Evolutionary conservation across 768 basidiomycete genomes (phyloP).

Genomic region (Suillus lakei): DNA sequence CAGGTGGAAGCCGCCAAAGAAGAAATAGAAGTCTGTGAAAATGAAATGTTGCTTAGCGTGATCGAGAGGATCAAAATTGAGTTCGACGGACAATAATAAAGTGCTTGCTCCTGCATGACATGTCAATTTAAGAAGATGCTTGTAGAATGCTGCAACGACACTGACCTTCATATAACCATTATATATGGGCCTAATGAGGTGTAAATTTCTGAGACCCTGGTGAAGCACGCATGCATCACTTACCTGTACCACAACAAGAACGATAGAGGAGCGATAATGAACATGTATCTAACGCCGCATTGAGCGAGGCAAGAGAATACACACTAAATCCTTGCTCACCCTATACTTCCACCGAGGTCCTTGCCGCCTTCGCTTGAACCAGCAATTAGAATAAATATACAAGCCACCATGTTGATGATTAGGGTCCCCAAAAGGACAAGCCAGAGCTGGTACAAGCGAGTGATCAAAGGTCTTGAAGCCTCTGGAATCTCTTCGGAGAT

Average conservation of each 20-base stretch:
- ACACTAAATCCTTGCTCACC: conserved; percentile 48
- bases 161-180: conserved; percentile 95
- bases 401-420: conserved; percentile 88
- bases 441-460: conserved; percentile 92
- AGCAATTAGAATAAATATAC: conserved; percentile 81
- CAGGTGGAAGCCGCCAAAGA: conserved; percentile 95
- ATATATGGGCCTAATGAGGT: conserved; percentile 78
- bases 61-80: conserved; percentile 28
- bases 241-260: conserved; percentile 97
- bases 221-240: conserved; percentile 35
- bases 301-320: conserved; percentile 4
- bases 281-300: conserved; percentile 60
- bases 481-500: conserved; percentile 91
- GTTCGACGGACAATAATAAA: conserved; percentile 83
- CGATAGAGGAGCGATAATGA: conserved; percentile 76
- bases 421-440: conserved; percentile 84
- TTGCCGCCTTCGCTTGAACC: conserved; percentile 77
- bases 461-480: conserved; percentile 76
- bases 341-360: conserved; percentile 82
- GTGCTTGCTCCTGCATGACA: conserved; percentile 75
- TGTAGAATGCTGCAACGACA: conserved; percentile 16
- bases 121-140: conserved; percentile 32
- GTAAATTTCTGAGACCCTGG: conserved; percentile 12
- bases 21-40: conserved; percentile 86
- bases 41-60: conserved; percentile 13